Percentiles rank a stretch among this genome's conserved stretches.
Evolutionary conservation across 495 filamentous ascomycete genomes (phyloP).

Genomic region (Lasiosphaeria hispida): DNA sequence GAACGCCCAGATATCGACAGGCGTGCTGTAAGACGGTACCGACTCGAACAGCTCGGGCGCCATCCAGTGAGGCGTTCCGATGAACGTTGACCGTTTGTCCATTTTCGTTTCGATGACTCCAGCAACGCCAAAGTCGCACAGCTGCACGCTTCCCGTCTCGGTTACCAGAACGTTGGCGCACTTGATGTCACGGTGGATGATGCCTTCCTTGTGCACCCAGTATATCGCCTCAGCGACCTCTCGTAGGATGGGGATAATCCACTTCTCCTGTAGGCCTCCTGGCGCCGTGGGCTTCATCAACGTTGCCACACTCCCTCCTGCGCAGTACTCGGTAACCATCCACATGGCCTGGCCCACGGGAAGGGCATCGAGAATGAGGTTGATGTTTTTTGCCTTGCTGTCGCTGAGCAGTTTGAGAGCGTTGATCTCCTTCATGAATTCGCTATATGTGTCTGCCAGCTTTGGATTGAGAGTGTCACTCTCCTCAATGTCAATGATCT

Average conservation of each 20-base stretch:
- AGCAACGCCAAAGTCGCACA: slow-evolving; percentile 95
- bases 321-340: slow-evolving; percentile 95
- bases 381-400: slow-evolving; percentile 83
- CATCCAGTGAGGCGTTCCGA: slow-evolving; percentile 97
- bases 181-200: slow-evolving; percentile 97
- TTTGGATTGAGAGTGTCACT: slow-evolving; percentile 71
- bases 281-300: slow-evolving; percentile 65
- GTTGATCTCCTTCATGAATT: slow-evolving; percentile 85
- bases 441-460: slow-evolving; percentile 75
- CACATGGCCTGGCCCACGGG: slow-evolving; percentile 85
- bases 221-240: slow-evolving; percentile 82
- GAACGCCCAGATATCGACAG: slow-evolving; percentile 95
- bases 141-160: slow-evolving; percentile 80
- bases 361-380: slow-evolving; percentile 82
- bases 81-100: slow-evolving; percentile 87
- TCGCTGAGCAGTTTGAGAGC: slow-evolving; percentile 82
- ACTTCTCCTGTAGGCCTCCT: slow-evolving; percentile 79
- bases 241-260: slow-evolving; percentile 82
- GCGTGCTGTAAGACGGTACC: slow-evolving; percentile 55
- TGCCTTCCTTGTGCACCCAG: slow-evolving; percentile 85
- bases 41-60: slow-evolving; percentile 77
- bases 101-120: slow-evolving; percentile 77
- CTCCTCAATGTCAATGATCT: slow-evolving; percentile 93
- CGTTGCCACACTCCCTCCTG: slow-evolving; percentile 91
- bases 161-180: slow-evolving; percentile 89